Evolutionary conservation across 192 early-diverging fungal species (phyloP).

Genomic region (Coemansia sp.): DNA sequence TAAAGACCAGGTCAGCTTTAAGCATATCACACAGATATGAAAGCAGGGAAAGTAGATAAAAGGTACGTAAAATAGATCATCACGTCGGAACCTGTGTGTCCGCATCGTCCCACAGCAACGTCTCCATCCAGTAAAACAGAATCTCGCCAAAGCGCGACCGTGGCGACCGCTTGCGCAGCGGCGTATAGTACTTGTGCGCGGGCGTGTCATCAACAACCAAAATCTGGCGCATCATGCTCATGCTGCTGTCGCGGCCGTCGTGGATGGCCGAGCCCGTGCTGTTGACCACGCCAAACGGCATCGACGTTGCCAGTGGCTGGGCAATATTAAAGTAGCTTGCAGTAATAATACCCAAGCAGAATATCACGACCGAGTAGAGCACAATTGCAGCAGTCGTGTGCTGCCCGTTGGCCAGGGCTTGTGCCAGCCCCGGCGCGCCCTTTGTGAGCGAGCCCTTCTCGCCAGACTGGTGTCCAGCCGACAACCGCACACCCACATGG

Average conservation of each 20-base stretch:
- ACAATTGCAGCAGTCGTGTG: constrained; percentile 43
- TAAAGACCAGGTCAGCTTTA: constrained; percentile 1
- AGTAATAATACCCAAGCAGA: constrained; percentile 51
- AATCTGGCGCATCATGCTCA: constrained; percentile 46
- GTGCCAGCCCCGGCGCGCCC: constrained; percentile 17
- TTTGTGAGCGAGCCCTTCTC: constrained; percentile 5
- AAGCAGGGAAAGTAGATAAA: neutral
- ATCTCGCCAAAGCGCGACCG: constrained; percentile 51
- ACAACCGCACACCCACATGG: constrained; percentile 7
- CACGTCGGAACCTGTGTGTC: constrained; percentile 48
- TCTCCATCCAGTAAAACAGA: constrained; percentile 58
- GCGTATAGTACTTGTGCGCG: constrained; percentile 36
- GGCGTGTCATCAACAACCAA: constrained; percentile 52
- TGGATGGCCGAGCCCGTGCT: constrained; percentile 19
- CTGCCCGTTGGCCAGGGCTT: constrained; percentile 38
- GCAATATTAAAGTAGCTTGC: constrained; percentile 47
- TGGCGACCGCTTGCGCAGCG: constrained; percentile 39
- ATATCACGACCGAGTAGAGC: constrained; percentile 50
- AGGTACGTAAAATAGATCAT: neutral
- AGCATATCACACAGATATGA: neutral
- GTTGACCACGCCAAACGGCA: constrained; percentile 30
- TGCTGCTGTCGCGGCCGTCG: constrained; percentile 19
- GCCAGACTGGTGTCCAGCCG: constrained; percentile 11
- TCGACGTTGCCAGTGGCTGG: constrained; percentile 32
- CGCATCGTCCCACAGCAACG: constrained; percentile 53